phyloP scores from a whole-genome alignment of 2,329 filamentous ascomycete genomes.

The Lomentospora prolificans region DNA sequence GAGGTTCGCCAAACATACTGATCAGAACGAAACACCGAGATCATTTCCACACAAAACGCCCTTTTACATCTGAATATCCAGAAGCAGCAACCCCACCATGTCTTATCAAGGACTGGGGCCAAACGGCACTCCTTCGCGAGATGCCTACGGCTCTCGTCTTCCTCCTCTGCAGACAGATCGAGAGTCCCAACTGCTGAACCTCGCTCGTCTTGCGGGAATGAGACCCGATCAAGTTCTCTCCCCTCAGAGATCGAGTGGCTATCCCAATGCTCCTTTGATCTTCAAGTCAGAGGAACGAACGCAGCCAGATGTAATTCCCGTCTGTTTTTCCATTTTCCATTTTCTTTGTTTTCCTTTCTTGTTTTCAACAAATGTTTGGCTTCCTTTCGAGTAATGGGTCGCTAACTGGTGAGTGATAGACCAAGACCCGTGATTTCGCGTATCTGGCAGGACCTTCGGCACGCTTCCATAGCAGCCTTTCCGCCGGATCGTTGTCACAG shows the following conservation, averaged over 20 bases:
- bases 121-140: background rate
- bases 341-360: too few species aligned
- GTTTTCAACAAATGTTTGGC: too few species aligned
- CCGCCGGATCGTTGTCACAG: background rate
- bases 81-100: too few species aligned
- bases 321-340: too few species aligned
- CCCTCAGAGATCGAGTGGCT: background rate
- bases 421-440: background rate
- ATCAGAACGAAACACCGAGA: too few species aligned
- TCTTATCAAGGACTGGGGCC: background rate
- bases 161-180: background rate
- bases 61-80: too few species aligned
- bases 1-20: too few species aligned
- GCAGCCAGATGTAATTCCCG: background rate
- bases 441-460: background rate
- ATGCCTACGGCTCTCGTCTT: background rate
- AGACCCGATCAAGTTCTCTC: background rate
- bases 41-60: too few species aligned
- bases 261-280: background rate
- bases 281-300: background rate
- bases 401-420: too few species aligned
- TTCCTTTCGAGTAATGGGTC: too few species aligned
- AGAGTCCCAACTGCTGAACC: constrained; percentile 2
- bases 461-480: background rate
- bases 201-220: background rate